A percentile compares a stretch with the other conserved stretches of the same genome.
phyloP scores from a whole-genome alignment of 176 grass and related monocot species.

The Bonia amplexicaulis region DNA sequence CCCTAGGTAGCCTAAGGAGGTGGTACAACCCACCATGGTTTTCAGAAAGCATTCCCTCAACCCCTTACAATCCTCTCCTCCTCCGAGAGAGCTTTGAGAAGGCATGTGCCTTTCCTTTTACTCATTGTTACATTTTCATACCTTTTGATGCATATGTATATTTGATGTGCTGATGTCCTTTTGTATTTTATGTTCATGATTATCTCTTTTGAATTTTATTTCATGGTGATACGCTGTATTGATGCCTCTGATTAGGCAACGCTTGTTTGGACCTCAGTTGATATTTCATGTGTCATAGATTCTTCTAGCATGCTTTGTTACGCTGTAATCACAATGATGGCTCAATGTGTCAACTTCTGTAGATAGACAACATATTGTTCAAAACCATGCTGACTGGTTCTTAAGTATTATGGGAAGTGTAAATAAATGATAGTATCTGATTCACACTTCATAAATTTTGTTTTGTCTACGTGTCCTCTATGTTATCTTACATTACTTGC shows the following conservation, averaged over 20 bases:
- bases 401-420: not conserved
- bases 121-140: slow-evolving; percentile 15
- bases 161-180: not conserved
- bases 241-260: slow-evolving; percentile 3
- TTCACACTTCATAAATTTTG: not conserved
- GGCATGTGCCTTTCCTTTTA: slow-evolving; percentile 31
- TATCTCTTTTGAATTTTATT: not conserved
- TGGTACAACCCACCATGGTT: slow-evolving; percentile 96
- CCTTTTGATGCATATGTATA: slow-evolving; percentile 1
- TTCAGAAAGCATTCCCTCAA: slow-evolving; percentile 74
- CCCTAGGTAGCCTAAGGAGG: slow-evolving; percentile 67
- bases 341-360: not conserved
- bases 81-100: slow-evolving; percentile 84
- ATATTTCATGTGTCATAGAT: not conserved
- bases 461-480: not conserved
- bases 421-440: not conserved
- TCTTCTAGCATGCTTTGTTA: not conserved
- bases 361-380: not conserved
- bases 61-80: slow-evolving; percentile 72
- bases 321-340: not conserved
- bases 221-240: slow-evolving; percentile 18
- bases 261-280: not conserved
- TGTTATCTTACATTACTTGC: not conserved
- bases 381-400: not conserved
- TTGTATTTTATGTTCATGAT: not conserved